Evolutionary conservation across 345 rosid species (phyloP).

Genomic region (Moricandia moricandioides): DNA sequence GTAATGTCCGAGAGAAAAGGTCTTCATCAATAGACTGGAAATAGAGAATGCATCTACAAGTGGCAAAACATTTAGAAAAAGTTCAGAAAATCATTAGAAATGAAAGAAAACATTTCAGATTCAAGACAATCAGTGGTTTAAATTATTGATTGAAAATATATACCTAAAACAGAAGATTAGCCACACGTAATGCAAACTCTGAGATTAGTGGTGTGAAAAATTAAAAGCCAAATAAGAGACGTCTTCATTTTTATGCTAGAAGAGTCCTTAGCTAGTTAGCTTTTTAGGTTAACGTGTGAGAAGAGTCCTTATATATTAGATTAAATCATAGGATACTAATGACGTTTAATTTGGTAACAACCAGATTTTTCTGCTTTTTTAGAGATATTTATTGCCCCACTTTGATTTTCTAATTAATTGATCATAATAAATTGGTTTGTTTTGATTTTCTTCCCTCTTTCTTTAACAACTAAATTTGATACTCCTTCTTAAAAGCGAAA

Average conservation of each 20-base stretch:
- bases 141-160: not conserved
- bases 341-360: too few relatives aligned
- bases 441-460: too few relatives aligned
- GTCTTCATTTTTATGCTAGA: not conserved
- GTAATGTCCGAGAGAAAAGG: not conserved
- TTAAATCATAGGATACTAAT: too few relatives aligned
- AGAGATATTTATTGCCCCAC: too few relatives aligned
- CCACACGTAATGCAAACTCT: not conserved
- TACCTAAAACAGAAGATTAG: not conserved
- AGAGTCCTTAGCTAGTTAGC: not conserved
- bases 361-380: too few relatives aligned
- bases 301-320: too few relatives aligned
- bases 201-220: not conserved
- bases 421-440: too few relatives aligned
- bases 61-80: not conserved
- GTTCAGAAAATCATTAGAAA: not conserved
- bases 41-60: not conserved
- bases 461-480: too few relatives aligned
- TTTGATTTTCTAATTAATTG: too few relatives aligned
- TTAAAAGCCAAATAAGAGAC: not conserved
- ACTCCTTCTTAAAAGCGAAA: too few relatives aligned
- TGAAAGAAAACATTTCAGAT: not conserved
- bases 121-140: not conserved
- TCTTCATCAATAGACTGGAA: not conserved
- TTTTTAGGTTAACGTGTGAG: not conserved